These are phyloP conservation scores for Diaporthe sp. DNA, from an alignment of 2,329 filamentous ascomycete genomes.

Conservation along the genomic window DNA sequence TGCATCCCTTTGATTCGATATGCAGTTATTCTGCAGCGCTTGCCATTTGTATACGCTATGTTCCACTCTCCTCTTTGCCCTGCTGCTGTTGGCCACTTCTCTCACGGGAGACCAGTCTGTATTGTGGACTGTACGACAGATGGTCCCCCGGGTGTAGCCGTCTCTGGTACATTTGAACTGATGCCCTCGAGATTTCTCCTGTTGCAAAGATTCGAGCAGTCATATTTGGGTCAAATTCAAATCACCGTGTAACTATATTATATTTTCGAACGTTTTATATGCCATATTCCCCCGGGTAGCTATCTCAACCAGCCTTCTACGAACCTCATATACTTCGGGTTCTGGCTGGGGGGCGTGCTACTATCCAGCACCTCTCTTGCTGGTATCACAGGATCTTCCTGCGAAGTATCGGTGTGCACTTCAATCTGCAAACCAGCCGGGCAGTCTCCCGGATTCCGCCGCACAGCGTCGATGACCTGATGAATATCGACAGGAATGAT, in stretches of 20 bases:
- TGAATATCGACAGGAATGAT: not conserved
- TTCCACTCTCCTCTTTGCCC: too few species aligned
- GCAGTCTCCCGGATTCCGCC: slow-evolving; percentile 4
- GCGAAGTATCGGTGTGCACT: not conserved
- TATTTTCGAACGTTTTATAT: not conserved
- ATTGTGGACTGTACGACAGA: too few species aligned
- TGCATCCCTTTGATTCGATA: not conserved
- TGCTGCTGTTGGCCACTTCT: too few species aligned
- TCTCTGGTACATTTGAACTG: not conserved
- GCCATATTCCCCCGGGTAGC: not conserved
- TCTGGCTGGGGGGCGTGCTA: slow-evolving; percentile 22
- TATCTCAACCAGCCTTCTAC: slow-evolving; percentile 21
- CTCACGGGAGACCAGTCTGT: too few species aligned
- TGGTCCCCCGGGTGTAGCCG: too few species aligned
- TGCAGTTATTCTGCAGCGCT: too few species aligned
- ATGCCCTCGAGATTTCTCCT: not conserved
- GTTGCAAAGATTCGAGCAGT: not conserved
- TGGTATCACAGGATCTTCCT: slow-evolving; percentile 7
- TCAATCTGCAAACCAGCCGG: slow-evolving; percentile 20
- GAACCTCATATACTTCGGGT: slow-evolving; percentile 9
- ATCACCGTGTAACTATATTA: not conserved
- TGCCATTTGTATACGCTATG: too few species aligned
- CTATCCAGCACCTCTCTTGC: slow-evolving; percentile 19
- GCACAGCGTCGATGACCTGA: slow-evolving; percentile 6
- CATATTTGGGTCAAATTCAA: too few species aligned